Base-by-base conservation (phyloP, 352 stramenopile species). In the Globisporangium okanoganense region DNA sequence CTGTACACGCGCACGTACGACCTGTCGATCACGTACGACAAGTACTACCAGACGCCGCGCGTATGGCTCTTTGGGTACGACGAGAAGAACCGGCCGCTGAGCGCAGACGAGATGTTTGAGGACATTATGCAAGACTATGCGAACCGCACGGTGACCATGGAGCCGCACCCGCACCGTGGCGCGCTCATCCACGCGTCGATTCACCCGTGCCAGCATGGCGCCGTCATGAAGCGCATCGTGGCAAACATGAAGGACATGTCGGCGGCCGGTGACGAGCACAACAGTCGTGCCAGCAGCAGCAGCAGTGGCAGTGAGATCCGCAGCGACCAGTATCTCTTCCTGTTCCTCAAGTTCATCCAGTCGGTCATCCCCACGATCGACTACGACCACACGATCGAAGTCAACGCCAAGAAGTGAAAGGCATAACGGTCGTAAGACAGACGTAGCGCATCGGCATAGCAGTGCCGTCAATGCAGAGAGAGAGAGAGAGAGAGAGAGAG, bases 291-390 rank as follows among this genome's bases (percentile, higher is more conserved):
- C n/a, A 18, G 75, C 40, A 76, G 69, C 40, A 36, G 57, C 25
- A 62, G 68, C 33, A n/a, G n/a, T n/a, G n/a, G n/a, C n/a, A n/a
- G n/a, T n/a, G 83, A 82, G 49, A 88, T 97, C 40, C 87, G 88
- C 36, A 93, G 97, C 43, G 96, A 99, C 73, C 96, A 98, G 80
- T 99, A 99, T 70, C 71, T 99, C 36, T 99, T 99, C 69, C 90
- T 99, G 43, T 99, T 99, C 78, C 87, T 99, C 61, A 99, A 99
- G 80, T 99, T 99, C 73, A 97, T 99, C 36, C 94, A 97, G 73
- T 98, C 88, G 64, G 97, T 99, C 51, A 97, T 99, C 63, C 97
- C 97, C 0, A 99, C 97, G 10, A 99, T 99, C 70, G 97, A 99
- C 76, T 99, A 99, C 75, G 97, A 99, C 84, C 98, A 99, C 79